Percentiles rank a stretch among this genome's conserved stretches.
phyloP scores from a whole-genome alignment of 345 rosid genomes.

The Ceriops decandra region DNA sequence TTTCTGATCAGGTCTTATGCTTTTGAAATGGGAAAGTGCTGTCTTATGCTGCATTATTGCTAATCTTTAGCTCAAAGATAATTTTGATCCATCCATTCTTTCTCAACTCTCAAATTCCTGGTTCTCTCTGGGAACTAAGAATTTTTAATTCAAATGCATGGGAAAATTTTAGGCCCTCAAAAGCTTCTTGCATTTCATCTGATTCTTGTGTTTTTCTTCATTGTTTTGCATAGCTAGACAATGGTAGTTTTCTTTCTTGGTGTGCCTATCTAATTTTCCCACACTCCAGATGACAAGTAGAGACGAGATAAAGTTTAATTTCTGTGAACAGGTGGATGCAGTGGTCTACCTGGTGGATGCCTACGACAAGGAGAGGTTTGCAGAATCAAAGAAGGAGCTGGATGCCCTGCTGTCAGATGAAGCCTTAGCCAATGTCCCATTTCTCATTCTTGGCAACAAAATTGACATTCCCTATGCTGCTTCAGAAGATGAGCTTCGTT shows the following conservation, averaged over 20 bases:
- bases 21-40: no score
- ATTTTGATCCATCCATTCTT: no score
- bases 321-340: slow-evolving; percentile 43
- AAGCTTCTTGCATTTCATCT: no score
- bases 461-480: slow-evolving; percentile 55
- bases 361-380: slow-evolving; percentile 56
- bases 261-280: neutral
- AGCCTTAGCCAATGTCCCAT: slow-evolving; percentile 45
- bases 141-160: no score
- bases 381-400: slow-evolving; percentile 52
- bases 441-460: slow-evolving; percentile 55
- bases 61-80: no score
- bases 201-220: no score
- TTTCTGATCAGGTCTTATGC: no score
- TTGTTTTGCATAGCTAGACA: no score
- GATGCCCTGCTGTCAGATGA: slow-evolving; percentile 59
- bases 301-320: neutral
- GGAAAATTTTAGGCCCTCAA: no score
- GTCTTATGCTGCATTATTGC: no score
- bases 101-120: no score
- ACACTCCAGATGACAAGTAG: neutral
- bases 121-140: no score
- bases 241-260: neutral
- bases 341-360: slow-evolving; percentile 66
- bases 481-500: slow-evolving; percentile 51